Evolutionary conservation across 208 protist genomes (phyloP).

Genomic region (Zelonia costaricensis): DNA sequence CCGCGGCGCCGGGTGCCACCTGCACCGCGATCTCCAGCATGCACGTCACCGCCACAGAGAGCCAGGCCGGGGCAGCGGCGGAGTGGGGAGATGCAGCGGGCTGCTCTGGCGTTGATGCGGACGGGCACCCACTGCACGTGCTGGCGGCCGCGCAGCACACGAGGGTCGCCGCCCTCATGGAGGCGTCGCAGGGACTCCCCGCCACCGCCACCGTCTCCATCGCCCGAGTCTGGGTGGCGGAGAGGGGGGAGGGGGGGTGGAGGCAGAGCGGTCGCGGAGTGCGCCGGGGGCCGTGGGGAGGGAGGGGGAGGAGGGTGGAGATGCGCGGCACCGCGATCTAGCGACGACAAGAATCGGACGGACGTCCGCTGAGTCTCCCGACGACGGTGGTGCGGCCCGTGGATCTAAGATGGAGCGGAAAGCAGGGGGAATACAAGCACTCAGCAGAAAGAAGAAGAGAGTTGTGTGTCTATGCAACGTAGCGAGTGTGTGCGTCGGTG

Average conservation of each 20-base stretch:
- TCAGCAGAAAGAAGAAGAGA: too few relatives aligned
- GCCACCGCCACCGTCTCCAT: conserved; percentile 13
- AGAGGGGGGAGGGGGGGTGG: background rate
- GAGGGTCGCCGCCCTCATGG: background rate
- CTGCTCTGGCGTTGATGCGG: background rate
- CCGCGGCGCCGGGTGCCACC: background rate
- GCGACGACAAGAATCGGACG: too few relatives aligned
- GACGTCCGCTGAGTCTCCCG: too few relatives aligned
- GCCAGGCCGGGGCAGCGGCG: conserved; percentile 1
- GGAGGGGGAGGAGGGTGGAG: background rate
- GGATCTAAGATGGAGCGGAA: background rate
- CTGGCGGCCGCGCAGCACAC: conserved; percentile 1
- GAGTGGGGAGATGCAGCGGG: background rate
- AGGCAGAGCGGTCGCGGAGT: too few relatives aligned
- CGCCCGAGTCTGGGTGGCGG: background rate
- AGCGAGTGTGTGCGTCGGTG: too few relatives aligned
- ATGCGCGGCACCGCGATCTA: too few relatives aligned
- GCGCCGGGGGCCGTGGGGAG: background rate
- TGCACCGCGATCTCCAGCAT: conserved; percentile 13
- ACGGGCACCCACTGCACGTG: background rate
- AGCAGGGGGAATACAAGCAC: background rate
- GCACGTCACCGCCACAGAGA: conserved; percentile 21
- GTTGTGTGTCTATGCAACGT: too few relatives aligned
- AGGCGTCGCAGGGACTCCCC: conserved; percentile 9
- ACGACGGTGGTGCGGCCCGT: background rate